These are phyloP conservation scores for Nelumbo lutea DNA, from an alignment of 164 flowering plant species.

Conservation along the genomic window DNA sequence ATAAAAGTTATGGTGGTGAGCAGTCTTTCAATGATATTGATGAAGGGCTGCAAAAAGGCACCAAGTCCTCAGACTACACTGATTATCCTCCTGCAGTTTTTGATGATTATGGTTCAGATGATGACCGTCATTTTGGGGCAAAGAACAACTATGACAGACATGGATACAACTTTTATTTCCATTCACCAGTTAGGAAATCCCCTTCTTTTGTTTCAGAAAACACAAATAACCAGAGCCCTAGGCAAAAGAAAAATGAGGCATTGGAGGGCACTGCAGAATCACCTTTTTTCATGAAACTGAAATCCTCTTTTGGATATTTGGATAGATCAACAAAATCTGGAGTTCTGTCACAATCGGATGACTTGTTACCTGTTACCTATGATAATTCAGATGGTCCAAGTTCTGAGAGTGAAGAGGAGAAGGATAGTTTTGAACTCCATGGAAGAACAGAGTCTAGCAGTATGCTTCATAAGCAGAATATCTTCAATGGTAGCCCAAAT, in stretches of 20 bases:
- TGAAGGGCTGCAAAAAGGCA: conserved; percentile 14
- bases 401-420: conserved; percentile 55
- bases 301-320: conserved; percentile 19
- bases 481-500: conserved; percentile 4
- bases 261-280: conserved; percentile 9
- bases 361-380: conserved; percentile 34
- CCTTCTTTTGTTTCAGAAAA: conserved; percentile 15
- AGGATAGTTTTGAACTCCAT: conserved; percentile 14
- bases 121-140: conserved; percentile 27
- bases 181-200: conserved; percentile 24
- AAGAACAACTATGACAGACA: conserved; percentile 18
- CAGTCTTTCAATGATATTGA: conserved; percentile 18
- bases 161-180: conserved; percentile 18
- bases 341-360: conserved; percentile 27
- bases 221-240: conserved; percentile 24
- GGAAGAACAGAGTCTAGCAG: conserved; percentile 6
- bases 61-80: background rate
- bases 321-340: conserved; percentile 18
- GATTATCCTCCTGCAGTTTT: conserved; percentile 22
- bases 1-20: conserved; percentile 16
- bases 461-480: conserved; percentile 11
- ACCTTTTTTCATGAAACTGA: conserved; percentile 12
- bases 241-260: conserved; percentile 12
- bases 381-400: conserved; percentile 52
- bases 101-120: conserved; percentile 64